These are phyloP conservation scores for Albophoma yamanashiensis DNA, from an alignment of 2,329 filamentous ascomycete genomes.

Conservation along the genomic window DNA sequence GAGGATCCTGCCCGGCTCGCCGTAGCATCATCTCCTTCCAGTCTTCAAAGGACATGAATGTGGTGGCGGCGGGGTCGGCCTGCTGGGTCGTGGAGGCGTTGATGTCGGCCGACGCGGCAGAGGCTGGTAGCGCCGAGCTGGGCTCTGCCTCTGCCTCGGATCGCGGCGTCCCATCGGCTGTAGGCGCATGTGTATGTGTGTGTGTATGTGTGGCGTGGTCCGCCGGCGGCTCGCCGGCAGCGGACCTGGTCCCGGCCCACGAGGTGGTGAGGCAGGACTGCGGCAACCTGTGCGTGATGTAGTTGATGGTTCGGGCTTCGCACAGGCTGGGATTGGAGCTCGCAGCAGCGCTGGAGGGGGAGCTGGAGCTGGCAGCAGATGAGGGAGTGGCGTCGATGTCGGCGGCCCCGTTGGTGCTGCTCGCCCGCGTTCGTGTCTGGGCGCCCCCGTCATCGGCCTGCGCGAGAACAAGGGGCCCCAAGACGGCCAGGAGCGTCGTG, in stretches of 20 bases:
- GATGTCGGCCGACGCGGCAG: neutral
- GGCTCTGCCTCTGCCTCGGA: neutral
- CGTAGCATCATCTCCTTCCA: constrained; percentile 94
- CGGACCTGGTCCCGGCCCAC: constrained; percentile 29
- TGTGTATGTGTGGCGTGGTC: neutral
- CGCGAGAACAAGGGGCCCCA: neutral
- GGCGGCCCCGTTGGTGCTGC: neutral
- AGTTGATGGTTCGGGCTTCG: constrained; percentile 61
- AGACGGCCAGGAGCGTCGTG: neutral
- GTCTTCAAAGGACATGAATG: constrained; percentile 94
- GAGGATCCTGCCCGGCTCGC: constrained; percentile 63
- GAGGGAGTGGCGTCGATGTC: neutral
- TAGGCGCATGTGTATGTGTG: neutral
- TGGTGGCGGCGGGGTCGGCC: constrained; percentile 7
- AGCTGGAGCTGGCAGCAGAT: neutral
- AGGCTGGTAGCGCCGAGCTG: neutral
- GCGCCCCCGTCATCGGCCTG: neutral
- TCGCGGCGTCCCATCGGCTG: neutral
- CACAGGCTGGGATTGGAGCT: constrained; percentile 18
- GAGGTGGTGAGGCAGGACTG: constrained; percentile 64
- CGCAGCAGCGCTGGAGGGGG: neutral
- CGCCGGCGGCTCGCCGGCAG: neutral
- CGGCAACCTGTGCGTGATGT: constrained; percentile 68
- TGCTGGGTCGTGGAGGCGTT: constrained; percentile 3
- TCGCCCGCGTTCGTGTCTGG: neutral